These are phyloP conservation scores for Hericium erinaceus DNA, from an alignment of 768 basidiomycete species.

Conservation along the genomic window DNA sequence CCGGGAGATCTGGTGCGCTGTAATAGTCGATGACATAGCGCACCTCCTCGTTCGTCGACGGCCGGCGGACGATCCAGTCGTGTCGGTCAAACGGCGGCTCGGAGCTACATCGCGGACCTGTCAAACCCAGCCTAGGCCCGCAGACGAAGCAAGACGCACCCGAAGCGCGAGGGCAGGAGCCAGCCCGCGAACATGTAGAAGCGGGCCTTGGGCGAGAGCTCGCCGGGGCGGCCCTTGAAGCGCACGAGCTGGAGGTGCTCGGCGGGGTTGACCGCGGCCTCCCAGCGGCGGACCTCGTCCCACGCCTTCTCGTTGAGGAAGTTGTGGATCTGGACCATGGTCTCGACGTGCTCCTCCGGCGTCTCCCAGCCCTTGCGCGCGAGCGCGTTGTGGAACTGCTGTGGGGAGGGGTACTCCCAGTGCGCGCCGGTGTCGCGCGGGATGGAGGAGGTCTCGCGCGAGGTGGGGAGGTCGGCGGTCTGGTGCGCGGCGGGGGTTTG, in stretches of 20 bases:
- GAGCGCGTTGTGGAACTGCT: constrained; percentile 97
- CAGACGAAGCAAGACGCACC: constrained; percentile 36
- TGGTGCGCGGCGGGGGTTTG: constrained; percentile 58
- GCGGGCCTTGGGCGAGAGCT: constrained; percentile 90
- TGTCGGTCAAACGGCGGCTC: constrained; percentile 92
- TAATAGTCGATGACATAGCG: constrained; percentile 99
- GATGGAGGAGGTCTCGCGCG: constrained; percentile 77
- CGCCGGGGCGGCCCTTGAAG: constrained; percentile 86
- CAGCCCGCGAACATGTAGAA: constrained; percentile 81
- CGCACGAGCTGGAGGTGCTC: constrained; percentile 67
- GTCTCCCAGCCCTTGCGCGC: constrained; percentile 97
- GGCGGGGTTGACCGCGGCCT: constrained; percentile 54
- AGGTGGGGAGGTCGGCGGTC: constrained; percentile 51
- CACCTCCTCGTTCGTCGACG: constrained; percentile 69
- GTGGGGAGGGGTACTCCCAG: constrained; percentile 97
- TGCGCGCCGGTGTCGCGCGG: constrained; percentile 49
- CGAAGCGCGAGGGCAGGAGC: constrained; percentile 84
- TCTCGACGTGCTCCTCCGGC: constrained; percentile 90
- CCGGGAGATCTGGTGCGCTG: constrained; percentile 78
- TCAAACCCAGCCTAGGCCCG: not conserved
- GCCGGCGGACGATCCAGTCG: constrained; percentile 91
- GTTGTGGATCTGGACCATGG: constrained; percentile 98
- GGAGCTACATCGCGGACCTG: constrained; percentile 35
- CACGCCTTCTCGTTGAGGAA: constrained; percentile 96
- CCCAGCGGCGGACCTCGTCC: constrained; percentile 92